Base-by-base conservation (phyloP, 306 rosid species). In the Adenanthera pavonina region DNA sequence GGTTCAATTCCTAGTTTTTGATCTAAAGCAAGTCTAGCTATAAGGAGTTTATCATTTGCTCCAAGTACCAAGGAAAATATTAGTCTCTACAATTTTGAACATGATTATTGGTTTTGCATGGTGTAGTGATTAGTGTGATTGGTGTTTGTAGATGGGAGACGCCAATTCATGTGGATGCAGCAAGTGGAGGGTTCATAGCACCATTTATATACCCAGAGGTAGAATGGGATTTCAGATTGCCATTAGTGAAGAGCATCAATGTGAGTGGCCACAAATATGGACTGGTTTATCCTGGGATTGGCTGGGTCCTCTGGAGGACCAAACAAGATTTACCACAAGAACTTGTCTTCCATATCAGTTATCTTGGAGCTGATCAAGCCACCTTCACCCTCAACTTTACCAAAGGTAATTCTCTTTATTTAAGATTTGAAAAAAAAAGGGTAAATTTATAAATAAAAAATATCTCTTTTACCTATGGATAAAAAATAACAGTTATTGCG, bases 241-340 rank as follows among this genome's bases (percentile, higher is more conserved):
- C 92, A 16, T 59, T 91, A 74, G 97, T 93, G 87, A 93, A 86
- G 87, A 93, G 97, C 71, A 93, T 91, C 69, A 91, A 93, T 53
- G 97, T 89, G n/a, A 93, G 97, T 56, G 97, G 96, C 0, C 97
- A 93, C 46, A 92, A 92, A 47, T 92, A 93, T 59, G 97, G 97
- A 0, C 94, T 93, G 52, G 97, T 93, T 12, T 93, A 93, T 80
- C 94, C 94, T 15, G 97, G 97, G 20, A 87, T 92, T 75, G 94
- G 97, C 5, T 92, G 97, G 94, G 83, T 84, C 33, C 68, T 89
- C 0, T 92, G 97, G 97, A 92, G 97, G 52, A 78, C 47, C 66
- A 83, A 89, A 53, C 73, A 89, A 0, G 97, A 92, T 48, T 85
- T 92, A 69, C 97, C 97, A 12, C 64, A 90, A 33, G 92, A 89